Percentiles rank a stretch among this genome's conserved stretches.
Evolutionary conservation across 768 basidiomycete genomes (phyloP).

Genomic region (Myochromella boudieri): DNA sequence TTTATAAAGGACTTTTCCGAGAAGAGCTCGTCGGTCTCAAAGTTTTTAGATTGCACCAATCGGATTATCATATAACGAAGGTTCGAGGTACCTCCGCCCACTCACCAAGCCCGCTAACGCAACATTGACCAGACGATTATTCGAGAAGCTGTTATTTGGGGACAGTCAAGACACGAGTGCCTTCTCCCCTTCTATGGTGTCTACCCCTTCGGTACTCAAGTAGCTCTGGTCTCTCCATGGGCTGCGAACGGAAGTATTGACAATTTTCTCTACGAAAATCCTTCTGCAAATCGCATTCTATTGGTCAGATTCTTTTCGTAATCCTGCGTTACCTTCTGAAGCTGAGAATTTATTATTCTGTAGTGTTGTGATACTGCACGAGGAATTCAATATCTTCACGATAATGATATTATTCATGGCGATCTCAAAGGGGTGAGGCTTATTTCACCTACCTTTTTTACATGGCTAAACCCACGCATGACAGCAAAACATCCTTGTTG

Average conservation of each 20-base stretch:
- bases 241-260: conserved; percentile 17
- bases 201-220: conserved; percentile 16
- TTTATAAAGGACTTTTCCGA: too few relatives aligned
- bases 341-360: background rate
- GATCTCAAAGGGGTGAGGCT: background rate
- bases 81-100: conserved; percentile 2
- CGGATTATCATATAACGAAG: background rate
- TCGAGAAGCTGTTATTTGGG: conserved; percentile 33
- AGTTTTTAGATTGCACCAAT: conserved; percentile 7
- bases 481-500: conserved; percentile 21
- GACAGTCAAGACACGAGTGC: conserved; percentile 29
- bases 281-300: conserved; percentile 8
- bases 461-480: background rate
- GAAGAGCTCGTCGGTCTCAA: too few relatives aligned
- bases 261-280: conserved; percentile 11
- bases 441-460: too few relatives aligned
- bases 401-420: background rate
- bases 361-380: background rate
- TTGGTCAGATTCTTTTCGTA: conserved; percentile 10
- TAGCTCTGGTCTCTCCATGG: conserved; percentile 21
- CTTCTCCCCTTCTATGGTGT: conserved; percentile 36
- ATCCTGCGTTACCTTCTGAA: background rate
- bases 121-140: conserved; percentile 6
- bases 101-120: background rate
- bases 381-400: background rate